A percentile compares a stretch with the other conserved stretches of the same genome.
Conservation (phyloP, 768 basidiomycete species). For the Amanita phalloides region DNA sequence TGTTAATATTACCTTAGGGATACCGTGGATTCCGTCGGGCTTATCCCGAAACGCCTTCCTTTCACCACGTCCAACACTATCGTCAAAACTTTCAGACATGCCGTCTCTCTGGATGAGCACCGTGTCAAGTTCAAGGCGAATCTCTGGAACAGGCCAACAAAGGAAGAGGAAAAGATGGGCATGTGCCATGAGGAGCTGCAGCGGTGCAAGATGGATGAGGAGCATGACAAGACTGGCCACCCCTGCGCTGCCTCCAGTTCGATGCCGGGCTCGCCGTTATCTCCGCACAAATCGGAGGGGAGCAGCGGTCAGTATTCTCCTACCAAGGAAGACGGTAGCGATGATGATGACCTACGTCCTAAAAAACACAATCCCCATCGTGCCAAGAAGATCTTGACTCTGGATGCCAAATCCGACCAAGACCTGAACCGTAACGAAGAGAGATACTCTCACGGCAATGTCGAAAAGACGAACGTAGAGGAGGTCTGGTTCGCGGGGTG, state of each 20-base stretch:
- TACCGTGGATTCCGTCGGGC: slow-evolving; percentile 54
- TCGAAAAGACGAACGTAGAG: slow-evolving; percentile 28
- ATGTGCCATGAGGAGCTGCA: not conserved
- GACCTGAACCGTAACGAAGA: slow-evolving; percentile 19
- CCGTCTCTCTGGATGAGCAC: slow-evolving; percentile 52
- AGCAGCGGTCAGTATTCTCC: not conserved
- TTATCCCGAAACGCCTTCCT: slow-evolving; percentile 41
- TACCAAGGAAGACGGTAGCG: not conserved
- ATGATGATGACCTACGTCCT: not conserved
- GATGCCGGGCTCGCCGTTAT: not conserved
- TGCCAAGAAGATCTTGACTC: not conserved
- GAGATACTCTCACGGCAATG: slow-evolving; percentile 15
- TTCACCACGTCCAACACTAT: slow-evolving; percentile 47
- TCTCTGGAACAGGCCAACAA: slow-evolving; percentile 31
- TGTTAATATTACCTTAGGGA: slow-evolving; percentile 31
- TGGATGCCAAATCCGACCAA: slow-evolving; percentile 16
- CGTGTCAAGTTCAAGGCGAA: slow-evolving; percentile 51
- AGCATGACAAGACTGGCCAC: not conserved
- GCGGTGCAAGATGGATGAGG: not conserved
- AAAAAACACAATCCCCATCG: not conserved
- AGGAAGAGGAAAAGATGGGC: slow-evolving; percentile 17
- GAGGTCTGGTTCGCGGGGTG: slow-evolving; percentile 64
- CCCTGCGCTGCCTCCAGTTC: not conserved
- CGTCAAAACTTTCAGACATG: slow-evolving; percentile 52
- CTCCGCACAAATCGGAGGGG: not conserved